Conservation (phyloP, 2,329 filamentous ascomycete species). For the Talaromyces sp. region DNA sequence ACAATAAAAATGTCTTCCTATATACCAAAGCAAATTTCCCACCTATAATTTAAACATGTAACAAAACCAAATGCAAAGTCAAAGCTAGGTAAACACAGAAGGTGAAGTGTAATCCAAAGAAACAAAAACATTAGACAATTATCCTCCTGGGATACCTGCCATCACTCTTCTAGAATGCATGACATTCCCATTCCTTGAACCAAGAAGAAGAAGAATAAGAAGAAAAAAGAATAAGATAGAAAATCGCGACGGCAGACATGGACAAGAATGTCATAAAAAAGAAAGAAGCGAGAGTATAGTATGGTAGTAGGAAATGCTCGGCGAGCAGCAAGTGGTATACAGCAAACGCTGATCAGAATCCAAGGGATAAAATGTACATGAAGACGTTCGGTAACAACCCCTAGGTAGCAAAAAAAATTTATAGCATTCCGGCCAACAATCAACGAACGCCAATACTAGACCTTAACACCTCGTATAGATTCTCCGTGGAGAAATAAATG, state of each 20-base stretch:
- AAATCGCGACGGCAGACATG: background rate
- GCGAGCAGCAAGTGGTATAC: background rate
- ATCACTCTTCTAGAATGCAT: background rate
- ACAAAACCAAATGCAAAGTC: background rate
- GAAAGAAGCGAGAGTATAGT: background rate
- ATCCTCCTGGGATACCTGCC: background rate
- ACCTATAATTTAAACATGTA: background rate
- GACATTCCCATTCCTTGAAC: background rate
- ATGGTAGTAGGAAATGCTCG: background rate
- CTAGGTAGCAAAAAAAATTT: background rate
- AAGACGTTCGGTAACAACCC: background rate
- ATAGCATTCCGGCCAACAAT: background rate
- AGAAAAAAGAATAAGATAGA: background rate
- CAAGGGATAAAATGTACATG: background rate
- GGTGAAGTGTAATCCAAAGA: conserved; percentile 1
- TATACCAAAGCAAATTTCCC: background rate
- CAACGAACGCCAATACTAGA: background rate
- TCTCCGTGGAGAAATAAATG: background rate
- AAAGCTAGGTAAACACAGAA: background rate
- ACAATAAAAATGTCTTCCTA: background rate
- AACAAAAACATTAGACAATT: background rate
- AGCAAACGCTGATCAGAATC: background rate
- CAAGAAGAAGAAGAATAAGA: background rate
- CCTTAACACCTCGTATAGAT: background rate
- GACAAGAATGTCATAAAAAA: background rate